These are phyloP conservation scores for Candida takata DNA, from an alignment of 805 yeast species.

Conservation along the genomic window DNA sequence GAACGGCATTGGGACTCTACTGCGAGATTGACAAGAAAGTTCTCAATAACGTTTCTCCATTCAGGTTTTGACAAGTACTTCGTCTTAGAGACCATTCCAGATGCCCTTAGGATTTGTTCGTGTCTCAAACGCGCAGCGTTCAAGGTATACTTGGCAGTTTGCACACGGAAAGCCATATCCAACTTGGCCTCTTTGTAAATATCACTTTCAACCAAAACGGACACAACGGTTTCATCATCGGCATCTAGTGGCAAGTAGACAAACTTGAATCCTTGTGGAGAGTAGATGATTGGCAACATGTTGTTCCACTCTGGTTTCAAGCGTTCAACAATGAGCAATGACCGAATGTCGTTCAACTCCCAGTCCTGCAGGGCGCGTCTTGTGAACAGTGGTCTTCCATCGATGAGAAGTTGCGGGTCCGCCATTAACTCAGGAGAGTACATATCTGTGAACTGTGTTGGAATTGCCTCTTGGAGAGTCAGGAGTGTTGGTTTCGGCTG, in stretches of 20 bases:
- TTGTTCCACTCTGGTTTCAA: constrained; percentile 50
- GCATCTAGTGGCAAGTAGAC: constrained; percentile 45
- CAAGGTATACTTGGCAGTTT: constrained; percentile 59
- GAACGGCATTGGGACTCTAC: constrained; percentile 66
- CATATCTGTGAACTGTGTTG: constrained; percentile 45
- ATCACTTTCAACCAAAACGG: constrained; percentile 48
- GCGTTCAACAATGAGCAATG: constrained; percentile 44
- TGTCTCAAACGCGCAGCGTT: constrained; percentile 49
- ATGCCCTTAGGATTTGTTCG: constrained; percentile 25
- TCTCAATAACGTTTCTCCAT: constrained; percentile 72
- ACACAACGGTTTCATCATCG: constrained; percentile 46
- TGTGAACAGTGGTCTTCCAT: constrained; percentile 59
- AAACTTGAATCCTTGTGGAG: constrained; percentile 35
- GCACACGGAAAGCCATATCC: constrained; percentile 44
- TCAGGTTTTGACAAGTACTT: constrained; percentile 42
- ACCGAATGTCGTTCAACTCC: constrained; percentile 64
- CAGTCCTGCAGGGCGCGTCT: constrained; percentile 59
- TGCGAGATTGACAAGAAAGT: constrained; percentile 54
- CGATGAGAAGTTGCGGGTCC: constrained; percentile 37
- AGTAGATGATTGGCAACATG: constrained; percentile 37
- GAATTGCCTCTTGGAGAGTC: constrained; percentile 45
- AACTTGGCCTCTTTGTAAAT: constrained; percentile 59
- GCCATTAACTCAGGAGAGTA: constrained; percentile 49
- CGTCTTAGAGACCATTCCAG: constrained; percentile 16
- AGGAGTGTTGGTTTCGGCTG: constrained; percentile 13